Base-by-base conservation (phyloP, 2,329 filamentous ascomycete genomes). In the Thielaviopsis euricoi region DNA sequence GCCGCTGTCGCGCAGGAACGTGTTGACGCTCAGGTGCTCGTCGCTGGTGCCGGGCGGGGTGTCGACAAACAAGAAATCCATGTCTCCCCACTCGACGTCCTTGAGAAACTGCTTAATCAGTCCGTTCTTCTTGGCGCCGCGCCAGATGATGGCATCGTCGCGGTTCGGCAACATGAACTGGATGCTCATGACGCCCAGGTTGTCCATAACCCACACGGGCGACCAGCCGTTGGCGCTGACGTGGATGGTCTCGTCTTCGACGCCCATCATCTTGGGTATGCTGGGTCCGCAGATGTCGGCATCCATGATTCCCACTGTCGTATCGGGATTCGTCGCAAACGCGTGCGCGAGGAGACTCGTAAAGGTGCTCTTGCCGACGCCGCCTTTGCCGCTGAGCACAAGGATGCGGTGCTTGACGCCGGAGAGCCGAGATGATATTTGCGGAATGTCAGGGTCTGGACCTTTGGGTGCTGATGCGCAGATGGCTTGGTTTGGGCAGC, bases 211-310 rank as follows among this genome's bases (percentile, higher is more conserved):
- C 87, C 90, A 97, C 15, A 97, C 91, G 0, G 93, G 93, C 67
- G 86, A 89, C 93, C 90, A 96, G 1, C 93, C 93, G 0, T 85
- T 81, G 56, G 81, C 85, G 67, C 85, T 93, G 56, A 95, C 82
- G 69, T 98, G 93, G 56, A 98, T 93, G 1, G 87, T 95, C 72
- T 98, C 91, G 25, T 82, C 75, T 70, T 96, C 90, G 0, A 96
- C 91, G 37, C 93, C 93, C 84, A 98, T 90, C 91, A 98, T 97
- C 74, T 96, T 96, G 21, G 93, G 93, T 65, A 98, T 96, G 62
- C 83, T 89, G 0, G 93, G 93, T 0, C 93, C 93, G 71, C 89
- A 96, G 62, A 98, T 95, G 70, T 98, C 93, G 6, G 93, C 94
- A 71, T 98, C 93, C 89, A 97, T 96, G 64, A 98, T 85, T 21